These are phyloP conservation scores for Discostella pseudostelligera DNA, from an alignment of 108 stramenopile genomes.

Conservation along the genomic window DNA sequence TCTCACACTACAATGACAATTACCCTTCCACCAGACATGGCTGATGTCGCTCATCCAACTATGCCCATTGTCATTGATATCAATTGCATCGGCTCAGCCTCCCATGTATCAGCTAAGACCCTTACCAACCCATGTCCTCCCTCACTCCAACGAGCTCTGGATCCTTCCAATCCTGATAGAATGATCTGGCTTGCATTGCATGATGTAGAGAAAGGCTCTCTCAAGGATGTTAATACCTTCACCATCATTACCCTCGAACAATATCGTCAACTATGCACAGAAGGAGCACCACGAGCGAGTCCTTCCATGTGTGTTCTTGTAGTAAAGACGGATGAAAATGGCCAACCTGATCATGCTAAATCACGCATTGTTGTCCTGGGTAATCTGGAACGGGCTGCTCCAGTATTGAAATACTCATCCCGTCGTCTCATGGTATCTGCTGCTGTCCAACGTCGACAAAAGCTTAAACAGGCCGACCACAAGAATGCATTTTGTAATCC, in stretches of 20 bases:
- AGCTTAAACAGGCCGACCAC: slow-evolving; percentile 20
- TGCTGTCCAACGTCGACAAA: background rate
- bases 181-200: too few species aligned
- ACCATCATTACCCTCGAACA: slow-evolving; percentile 3
- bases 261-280: background rate
- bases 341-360: slow-evolving; percentile 5
- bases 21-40: too few species aligned
- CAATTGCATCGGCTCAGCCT: too few species aligned
- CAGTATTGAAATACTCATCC: slow-evolving; percentile 5
- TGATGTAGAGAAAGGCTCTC: too few species aligned
- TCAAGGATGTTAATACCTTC: background rate
- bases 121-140: too few species aligned
- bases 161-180: too few species aligned
- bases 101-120: too few species aligned
- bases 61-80: too few species aligned
- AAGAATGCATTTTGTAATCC: slow-evolving; percentile 33
- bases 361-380: slow-evolving; percentile 21
- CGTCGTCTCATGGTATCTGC: slow-evolving; percentile 3
- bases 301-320: background rate
- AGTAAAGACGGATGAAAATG: background rate
- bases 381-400: slow-evolving; percentile 19
- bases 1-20: too few species aligned
- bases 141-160: too few species aligned
- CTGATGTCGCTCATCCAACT: too few species aligned
- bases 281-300: slow-evolving; percentile 7